Conservation (phyloP, 1,284 basidiomycete genomes). For the Grifola frondosa region DNA sequence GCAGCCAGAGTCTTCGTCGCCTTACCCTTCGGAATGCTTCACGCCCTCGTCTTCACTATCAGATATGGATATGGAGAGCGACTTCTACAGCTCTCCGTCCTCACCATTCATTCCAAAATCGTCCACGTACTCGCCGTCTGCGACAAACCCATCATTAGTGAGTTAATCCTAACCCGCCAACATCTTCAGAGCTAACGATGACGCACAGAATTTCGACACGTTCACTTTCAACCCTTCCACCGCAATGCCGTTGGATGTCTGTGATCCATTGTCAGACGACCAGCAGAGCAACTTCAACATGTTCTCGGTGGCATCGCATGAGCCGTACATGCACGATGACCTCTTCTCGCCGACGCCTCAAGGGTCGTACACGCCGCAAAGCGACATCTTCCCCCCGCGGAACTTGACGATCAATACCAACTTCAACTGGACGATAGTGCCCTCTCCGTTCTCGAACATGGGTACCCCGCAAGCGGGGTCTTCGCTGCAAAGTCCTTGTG, state of each 20-base stretch:
- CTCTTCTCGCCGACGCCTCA: constrained; percentile 12
- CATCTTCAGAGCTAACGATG: constrained; percentile 21
- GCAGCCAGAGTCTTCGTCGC: constrained; percentile 27
- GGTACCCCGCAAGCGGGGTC: constrained; percentile 29
- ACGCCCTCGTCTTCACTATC: constrained; percentile 22
- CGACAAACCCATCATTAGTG: constrained; percentile 48
- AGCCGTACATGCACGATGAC: constrained; percentile 13
- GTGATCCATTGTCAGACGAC: constrained; percentile 34
- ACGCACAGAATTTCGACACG: constrained; percentile 39
- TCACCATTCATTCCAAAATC: constrained; percentile 19
- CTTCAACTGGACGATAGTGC: constrained; percentile 20
- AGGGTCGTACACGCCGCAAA: constrained; percentile 13
- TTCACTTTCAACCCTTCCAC: constrained; percentile 47
- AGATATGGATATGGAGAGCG: constrained; percentile 23
- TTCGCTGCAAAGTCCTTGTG: constrained; percentile 12
- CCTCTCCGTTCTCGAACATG: constrained; percentile 32
- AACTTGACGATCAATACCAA: constrained; percentile 28
- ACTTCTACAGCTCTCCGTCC: constrained; percentile 28
- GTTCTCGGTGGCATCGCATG: constrained; percentile 17
- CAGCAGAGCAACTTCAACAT: constrained; percentile 17
- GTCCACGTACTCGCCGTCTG: constrained; percentile 32
- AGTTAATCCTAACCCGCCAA: constrained; percentile 26
- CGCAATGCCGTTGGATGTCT: constrained; percentile 26
- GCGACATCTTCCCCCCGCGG: constrained; percentile 17
- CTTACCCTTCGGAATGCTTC: constrained; percentile 15